Evolutionary conservation across 2,329 filamentous ascomycete species (phyloP), one percentile per base, ranked within the genome.

Genomic region (Spiromastix sp.): DNA sequence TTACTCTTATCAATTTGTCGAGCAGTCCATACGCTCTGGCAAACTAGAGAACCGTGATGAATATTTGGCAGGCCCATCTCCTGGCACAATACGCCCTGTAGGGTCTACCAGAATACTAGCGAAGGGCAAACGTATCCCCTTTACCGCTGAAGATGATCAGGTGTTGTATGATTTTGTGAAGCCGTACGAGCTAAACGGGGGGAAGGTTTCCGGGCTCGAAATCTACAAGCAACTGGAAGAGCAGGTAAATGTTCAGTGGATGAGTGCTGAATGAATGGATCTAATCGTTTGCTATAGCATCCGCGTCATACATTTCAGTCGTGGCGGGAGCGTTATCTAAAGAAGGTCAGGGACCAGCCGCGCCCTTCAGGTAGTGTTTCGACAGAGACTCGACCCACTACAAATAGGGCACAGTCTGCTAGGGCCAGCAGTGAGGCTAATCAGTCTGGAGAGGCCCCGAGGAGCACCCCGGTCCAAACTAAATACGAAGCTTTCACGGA

Each of bases 1-100:
- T 4, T 64, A 71, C 42, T 77, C 72, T 2, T 80, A 72, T 48
- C 64, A 58, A 38, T 79, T 70, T 49, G 63, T 81, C 31, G 70
- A 76, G 27, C 49, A 59, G 25, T 77, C 72, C 0, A 55, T 79
- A 34, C 51, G 56, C 12, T 55, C 65, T 10, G 67, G 67, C 6
- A 48, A 51, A 24, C 46, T 77, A 4, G 63, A 68, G 35, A 57
- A 71, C 39, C 56, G 68, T 2, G 60, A 68, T 34, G 43, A 59
- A 10, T 61, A 75, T 46, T 54, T 48, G 10, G 66, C 65, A 30
- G 70, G 70, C 5, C 62, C 67, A 8, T 52, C 56, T 5, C 40
- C 44, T 26, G 62, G 59, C n/a, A 51, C 51, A 11, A 52, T 62
- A 15, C 64, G 73, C 32, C 62, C 62, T 12, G 55, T 63, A 25